Evolutionary conservation across 345 rosid genomes (phyloP).

Genomic region (Psidium guajava): DNA sequence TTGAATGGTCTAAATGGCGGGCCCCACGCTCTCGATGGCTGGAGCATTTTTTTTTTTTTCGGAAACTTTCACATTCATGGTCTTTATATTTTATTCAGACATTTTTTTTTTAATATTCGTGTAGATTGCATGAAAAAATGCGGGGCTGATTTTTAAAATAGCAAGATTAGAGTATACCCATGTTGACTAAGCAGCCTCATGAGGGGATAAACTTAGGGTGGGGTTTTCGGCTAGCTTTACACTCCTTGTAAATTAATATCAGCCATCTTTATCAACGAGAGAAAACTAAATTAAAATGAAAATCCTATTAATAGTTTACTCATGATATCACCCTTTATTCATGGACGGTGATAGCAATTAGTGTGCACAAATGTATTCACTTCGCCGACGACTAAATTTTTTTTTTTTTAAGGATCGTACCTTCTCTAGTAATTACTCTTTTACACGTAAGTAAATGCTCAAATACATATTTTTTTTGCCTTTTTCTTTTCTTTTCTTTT

Average conservation of each 20-base stretch:
- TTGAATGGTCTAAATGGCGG: neutral
- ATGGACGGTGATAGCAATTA: neutral
- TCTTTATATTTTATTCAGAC: neutral
- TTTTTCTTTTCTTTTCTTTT: neutral
- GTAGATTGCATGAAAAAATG: neutral
- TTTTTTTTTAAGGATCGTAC: neutral
- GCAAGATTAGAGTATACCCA: too few species aligned
- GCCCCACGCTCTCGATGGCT: neutral
- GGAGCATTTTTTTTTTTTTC: neutral
- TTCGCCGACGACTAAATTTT: neutral
- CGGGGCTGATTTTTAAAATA: too few species aligned
- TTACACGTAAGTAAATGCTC: neutral
- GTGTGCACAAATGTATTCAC: neutral
- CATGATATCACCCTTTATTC: neutral
- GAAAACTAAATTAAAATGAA: neutral
- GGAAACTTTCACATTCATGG: neutral
- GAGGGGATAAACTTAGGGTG: accelerated
- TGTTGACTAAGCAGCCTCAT: too few species aligned
- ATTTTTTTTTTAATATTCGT: too few species aligned
- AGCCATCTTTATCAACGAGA: accelerated
- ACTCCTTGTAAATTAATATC: too few species aligned
- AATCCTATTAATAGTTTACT: neutral
- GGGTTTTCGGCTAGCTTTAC: neutral
- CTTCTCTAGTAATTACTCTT: neutral
- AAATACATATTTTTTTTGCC: neutral